Evolutionary conservation across 306 rosid genomes (phyloP), one percentile per base, ranked within the genome.

Genomic region (Psophocarpus tetragonolobus): DNA sequence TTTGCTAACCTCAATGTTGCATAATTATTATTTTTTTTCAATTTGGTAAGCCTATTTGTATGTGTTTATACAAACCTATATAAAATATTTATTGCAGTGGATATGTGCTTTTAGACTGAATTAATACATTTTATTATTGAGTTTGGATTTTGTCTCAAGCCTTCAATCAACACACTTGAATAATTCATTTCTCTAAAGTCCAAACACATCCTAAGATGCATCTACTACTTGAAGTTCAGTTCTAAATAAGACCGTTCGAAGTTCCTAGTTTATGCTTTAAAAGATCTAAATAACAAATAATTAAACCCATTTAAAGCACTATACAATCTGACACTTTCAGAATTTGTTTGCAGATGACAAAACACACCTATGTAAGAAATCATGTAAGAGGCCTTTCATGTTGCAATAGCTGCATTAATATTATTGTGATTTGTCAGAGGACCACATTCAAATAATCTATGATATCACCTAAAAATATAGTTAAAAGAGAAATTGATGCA

Each of bases 401-500:
- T 53, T 65, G 57, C 67, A 29, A 32, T 5, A 26, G 38, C 27
- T 56, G 48, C 76, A 78, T 35, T 29, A 38, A 48, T 65, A 76
- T 66, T 67, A 6, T 45, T 27, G 35, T 50, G 65, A 62, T n/a
- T n/a, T n/a, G n/a, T n/a, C 76, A 71, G 26, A n/a, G n/a, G n/a
- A 56, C 64, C 39, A 62, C 73, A 51, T 73, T 70, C 68, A 62
- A 23, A 24, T 44, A 68, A 65, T 30, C 76, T 64, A 20, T 2
- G 3, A 36, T 30, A 14, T 62, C 35, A 63, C 65, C 58, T 63
- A 38, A 79, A 79, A 75, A 64, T 24, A 23, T 66, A 69, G 66
- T 71, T 21, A 36, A 63, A 8, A 56, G 42, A 60, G 51, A 66
- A 32, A 66, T 45, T 32, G 29, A 24, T 66, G 48, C 20, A 71